A percentile compares a stretch with the other conserved stretches of the same genome.
Evolutionary conservation across 1,284 basidiomycete species (phyloP).

Genomic region (Rhodotorula sp.): DNA sequence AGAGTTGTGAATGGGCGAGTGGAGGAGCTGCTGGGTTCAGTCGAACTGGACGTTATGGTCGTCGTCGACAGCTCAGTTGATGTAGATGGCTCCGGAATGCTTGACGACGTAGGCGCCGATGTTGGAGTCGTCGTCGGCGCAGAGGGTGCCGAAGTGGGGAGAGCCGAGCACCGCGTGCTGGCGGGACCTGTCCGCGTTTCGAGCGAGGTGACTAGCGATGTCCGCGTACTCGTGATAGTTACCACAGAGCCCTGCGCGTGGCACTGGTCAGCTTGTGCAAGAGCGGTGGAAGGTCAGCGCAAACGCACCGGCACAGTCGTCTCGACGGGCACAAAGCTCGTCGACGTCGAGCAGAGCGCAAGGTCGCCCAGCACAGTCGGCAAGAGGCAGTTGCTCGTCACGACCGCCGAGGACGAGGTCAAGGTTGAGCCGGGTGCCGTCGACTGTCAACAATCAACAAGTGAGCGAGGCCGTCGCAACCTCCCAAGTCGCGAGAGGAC

Average conservation of each 20-base stretch:
- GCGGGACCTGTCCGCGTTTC: constrained; percentile 1
- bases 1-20: too few relatives aligned
- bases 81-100: too few relatives aligned
- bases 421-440: neutral
- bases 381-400: constrained; percentile 8
- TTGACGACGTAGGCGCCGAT: neutral
- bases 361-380: neutral
- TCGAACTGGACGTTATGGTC: too few relatives aligned
- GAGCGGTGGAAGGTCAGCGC: too few relatives aligned
- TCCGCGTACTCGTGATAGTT: neutral
- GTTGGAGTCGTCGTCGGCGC: neutral
- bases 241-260: neutral
- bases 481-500: neutral
- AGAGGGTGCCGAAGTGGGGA: neutral
- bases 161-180: constrained; percentile 11
- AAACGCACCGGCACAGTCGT: constrained; percentile 13
- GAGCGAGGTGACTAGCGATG: constrained; percentile 1
- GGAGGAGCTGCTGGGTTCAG: too few relatives aligned
- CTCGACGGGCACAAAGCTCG: neutral
- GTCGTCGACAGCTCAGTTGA: too few relatives aligned
- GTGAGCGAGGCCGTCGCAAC: neutral
- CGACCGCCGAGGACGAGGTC: constrained; percentile 7
- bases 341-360: constrained; percentile 5
- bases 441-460: constrained; percentile 7
- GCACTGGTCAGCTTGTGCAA: neutral